phyloP scores from a whole-genome alignment of 176 grass and related monocot species.

The Pontederia paniculata region DNA sequence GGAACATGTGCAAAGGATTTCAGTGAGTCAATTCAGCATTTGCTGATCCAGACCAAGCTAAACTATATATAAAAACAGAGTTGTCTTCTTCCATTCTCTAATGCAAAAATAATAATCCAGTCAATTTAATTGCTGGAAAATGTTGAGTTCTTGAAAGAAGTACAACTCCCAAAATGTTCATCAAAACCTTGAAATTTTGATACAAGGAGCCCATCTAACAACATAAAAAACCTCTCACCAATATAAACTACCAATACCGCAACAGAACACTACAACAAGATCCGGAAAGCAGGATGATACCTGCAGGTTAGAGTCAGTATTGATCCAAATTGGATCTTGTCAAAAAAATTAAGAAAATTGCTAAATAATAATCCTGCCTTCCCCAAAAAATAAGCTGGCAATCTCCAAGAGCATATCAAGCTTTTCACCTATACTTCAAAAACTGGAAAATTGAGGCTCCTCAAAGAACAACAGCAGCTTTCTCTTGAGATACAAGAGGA shows the following conservation, averaged over 20 bases:
- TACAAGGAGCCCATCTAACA: too few species aligned
- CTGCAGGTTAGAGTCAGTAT: background rate
- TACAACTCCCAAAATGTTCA: too few species aligned
- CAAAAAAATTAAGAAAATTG: background rate
- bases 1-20: too few species aligned
- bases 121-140: too few species aligned
- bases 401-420: background rate
- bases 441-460: background rate
- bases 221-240: background rate
- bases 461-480: conserved; percentile 85
- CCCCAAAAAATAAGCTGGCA: background rate
- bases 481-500: conserved; percentile 64
- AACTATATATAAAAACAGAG: too few species aligned
- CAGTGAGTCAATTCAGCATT: too few species aligned
- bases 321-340: conserved; percentile 10
- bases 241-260: background rate
- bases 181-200: too few species aligned
- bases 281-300: background rate
- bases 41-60: too few species aligned
- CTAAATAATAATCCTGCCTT: background rate
- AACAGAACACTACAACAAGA: background rate
- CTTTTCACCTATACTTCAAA: background rate
- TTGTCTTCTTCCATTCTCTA: too few species aligned
- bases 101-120: too few species aligned
- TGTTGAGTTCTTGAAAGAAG: too few species aligned